phyloP scores from a whole-genome alignment of 2,329 filamentous ascomycete species.

The Colletotrichum costaricense region DNA sequence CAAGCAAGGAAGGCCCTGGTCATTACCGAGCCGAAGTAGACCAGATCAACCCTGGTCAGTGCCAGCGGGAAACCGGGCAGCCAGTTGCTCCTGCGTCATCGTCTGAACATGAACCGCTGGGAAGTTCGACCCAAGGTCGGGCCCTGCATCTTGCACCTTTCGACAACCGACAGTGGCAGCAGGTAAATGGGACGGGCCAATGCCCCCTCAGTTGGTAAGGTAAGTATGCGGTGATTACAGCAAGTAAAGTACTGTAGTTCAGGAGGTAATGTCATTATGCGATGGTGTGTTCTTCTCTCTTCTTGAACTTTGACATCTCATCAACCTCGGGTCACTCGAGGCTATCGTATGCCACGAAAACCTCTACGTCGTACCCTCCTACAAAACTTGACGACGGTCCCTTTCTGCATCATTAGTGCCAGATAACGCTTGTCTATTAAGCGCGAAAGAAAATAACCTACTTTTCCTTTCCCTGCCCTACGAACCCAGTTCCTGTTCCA shows the following conservation, averaged over 20 bases:
- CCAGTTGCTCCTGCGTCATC: constrained; percentile 37
- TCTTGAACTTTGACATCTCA: not conserved
- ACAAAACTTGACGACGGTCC: not conserved
- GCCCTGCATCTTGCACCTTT: constrained; percentile 24
- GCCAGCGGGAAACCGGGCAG: constrained; percentile 34
- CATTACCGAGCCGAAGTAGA: constrained; percentile 11
- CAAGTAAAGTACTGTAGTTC: too few species aligned
- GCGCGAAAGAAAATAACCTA: constrained; percentile 12
- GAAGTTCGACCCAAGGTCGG: constrained; percentile 24
- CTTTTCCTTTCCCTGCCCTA: constrained; percentile 19
- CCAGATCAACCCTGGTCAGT: constrained; percentile 17
- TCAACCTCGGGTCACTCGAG: not conserved
- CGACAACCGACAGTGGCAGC: constrained; percentile 18
- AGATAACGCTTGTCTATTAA: not conserved
- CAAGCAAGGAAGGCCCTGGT: constrained; percentile 32
- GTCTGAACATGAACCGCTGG: constrained; percentile 22
- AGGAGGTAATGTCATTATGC: too few species aligned
- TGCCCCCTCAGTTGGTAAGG: not conserved
- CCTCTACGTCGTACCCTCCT: not conserved
- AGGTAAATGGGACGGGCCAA: constrained; percentile 11
- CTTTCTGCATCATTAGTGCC: constrained; percentile 18
- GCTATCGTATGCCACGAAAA: not conserved
- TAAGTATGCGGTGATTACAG: not conserved
- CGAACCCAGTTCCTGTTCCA: constrained; percentile 28
- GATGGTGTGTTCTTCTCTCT: not conserved